These are phyloP conservation scores for Stenocarpella maydis DNA, from an alignment of 2,329 filamentous ascomycete genomes.

Conservation along the genomic window DNA sequence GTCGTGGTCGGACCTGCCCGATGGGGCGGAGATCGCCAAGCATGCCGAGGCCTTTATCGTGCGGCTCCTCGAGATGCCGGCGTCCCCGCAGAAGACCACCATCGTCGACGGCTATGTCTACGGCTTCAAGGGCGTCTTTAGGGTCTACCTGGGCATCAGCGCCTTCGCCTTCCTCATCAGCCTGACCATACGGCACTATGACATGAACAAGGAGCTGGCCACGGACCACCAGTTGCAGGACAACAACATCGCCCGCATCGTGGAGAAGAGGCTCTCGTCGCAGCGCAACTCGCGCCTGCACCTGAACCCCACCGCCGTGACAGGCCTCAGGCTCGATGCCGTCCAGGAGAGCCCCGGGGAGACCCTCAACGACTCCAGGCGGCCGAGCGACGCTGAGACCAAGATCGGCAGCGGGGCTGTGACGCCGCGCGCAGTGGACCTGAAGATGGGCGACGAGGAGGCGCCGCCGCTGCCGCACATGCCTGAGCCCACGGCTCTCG, in stretches of 20 bases:
- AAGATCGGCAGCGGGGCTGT: slow-evolving; percentile 1
- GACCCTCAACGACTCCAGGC: slow-evolving; percentile 9
- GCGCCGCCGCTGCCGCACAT: neutral
- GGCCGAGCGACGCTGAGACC: slow-evolving; percentile 17
- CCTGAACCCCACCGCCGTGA: neutral
- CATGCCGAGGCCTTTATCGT: slow-evolving; percentile 42
- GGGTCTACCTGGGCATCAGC: slow-evolving; percentile 59
- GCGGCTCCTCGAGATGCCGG: slow-evolving; percentile 37
- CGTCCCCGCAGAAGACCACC: slow-evolving; percentile 28
- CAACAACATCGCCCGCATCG: slow-evolving; percentile 29
- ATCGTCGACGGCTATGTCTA: slow-evolving; percentile 56
- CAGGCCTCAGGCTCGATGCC: slow-evolving; percentile 6
- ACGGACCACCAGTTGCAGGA: slow-evolving; percentile 57
- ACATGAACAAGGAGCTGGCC: slow-evolving; percentile 56
- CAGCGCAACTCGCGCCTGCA: slow-evolving; percentile 26
- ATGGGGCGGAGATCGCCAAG: slow-evolving; percentile 40
- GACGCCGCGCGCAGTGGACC: neutral
- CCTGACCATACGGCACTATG: slow-evolving; percentile 58
- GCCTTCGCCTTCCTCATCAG: slow-evolving; percentile 59
- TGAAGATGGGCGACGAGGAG: neutral
- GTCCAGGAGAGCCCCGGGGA: slow-evolving; percentile 16
- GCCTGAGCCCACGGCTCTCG: neutral
- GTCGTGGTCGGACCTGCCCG: slow-evolving; percentile 41
- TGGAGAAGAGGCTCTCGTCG: slow-evolving; percentile 29
- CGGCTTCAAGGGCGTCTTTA: slow-evolving; percentile 62